Base-by-base conservation (phyloP, 139 green algal genomes). In the Axilococcus clingmanii region DNA sequence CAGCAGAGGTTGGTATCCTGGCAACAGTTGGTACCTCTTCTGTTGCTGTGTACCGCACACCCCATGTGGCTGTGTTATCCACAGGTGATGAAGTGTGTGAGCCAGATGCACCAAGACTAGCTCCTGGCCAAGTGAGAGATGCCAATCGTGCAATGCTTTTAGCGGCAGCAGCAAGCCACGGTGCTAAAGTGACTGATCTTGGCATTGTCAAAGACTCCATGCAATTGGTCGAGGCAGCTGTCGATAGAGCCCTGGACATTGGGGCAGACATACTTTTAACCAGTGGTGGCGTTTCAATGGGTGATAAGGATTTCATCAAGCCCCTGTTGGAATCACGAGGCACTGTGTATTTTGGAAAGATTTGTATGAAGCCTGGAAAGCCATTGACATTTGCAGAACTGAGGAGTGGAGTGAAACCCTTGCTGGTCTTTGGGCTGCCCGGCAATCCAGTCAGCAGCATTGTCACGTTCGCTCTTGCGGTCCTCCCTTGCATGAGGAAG, bases 311-410 rank as follows among this genome's bases (percentile, higher is more conserved):
- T 74, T 79, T 90, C 37, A 72, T 99, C 30, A 97, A 98, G 71
- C 84, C 86, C 5, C 59, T 97, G 40, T 69, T 97, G 50, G 78
- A 90, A 69, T 54, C 55, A 1, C 48, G 73, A 19, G 91, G 88
- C 19, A 78, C 42, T 3, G 67, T 97, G 17, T 87, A 95, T 72
- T 99, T 97, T 78, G 90, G 92, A 5, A 73, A 77, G 58, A 70
- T 78, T 41, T 48, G 69, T 15, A 98, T 97, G 92, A 98, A 97
- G 68, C 92, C 92, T 0, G 92, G 91, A 32, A 97, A 97, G 66
- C 89, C 91, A 1, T 78, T 95, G 23, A 97, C 88, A 1, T 97
- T 96, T 75, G 90, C 88, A 12, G 95, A 81, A 1, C 46, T 97
- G 15, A 48, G 67, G 4, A 12, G 33, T 38, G 11, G 24, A 35